phyloP scores from a whole-genome alignment of 768 basidiomycete species.

The Epithele typhae region DNA sequence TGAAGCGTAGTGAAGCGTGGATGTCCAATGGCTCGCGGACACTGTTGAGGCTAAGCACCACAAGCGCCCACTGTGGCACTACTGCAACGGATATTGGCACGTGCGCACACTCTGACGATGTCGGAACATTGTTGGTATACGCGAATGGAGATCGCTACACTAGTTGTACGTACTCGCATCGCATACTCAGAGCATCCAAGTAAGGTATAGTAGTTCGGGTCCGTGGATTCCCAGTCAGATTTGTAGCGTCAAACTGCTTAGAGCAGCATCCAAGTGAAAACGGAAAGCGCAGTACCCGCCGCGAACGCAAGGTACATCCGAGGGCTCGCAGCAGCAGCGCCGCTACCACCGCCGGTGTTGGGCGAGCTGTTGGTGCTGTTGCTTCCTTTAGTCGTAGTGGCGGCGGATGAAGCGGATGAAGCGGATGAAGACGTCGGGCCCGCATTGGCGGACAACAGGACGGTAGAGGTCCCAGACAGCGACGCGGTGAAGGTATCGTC shows the following conservation, averaged over 20 bases:
- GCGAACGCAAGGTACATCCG: background rate
- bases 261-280: background rate
- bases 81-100: too few species aligned
- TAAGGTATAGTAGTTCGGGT: too few species aligned
- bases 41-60: too few species aligned
- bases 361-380: background rate
- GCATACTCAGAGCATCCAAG: too few species aligned
- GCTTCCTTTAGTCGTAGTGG: background rate
- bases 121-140: too few species aligned
- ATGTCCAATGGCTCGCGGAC: too few species aligned
- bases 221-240: too few species aligned
- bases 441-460: conserved; percentile 2
- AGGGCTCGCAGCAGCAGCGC: background rate
- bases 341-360: background rate
- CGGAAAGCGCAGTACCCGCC: background rate
- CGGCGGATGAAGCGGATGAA: background rate
- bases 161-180: too few species aligned
- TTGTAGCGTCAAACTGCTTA: background rate
- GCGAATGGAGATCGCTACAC: too few species aligned
- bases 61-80: too few species aligned
- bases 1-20: too few species aligned
- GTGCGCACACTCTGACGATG: too few species aligned
- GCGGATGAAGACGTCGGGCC: background rate
- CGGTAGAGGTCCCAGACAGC: conserved; percentile 4
- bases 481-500: conserved; percentile 1